Base-by-base conservation (phyloP, 352 stramenopile species). In the Phytophthora pisi region DNA sequence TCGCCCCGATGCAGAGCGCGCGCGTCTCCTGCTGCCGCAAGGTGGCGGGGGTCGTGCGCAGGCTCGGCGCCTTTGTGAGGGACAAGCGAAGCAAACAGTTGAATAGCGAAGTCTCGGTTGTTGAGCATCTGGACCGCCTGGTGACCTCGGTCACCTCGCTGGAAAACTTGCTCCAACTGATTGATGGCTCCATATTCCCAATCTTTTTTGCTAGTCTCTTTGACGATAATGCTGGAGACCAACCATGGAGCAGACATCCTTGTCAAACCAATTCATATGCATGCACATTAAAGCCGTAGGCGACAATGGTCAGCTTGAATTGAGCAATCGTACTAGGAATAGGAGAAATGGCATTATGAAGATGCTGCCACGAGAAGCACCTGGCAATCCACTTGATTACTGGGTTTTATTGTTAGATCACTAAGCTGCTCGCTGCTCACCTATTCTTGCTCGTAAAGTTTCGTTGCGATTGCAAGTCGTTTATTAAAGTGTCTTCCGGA, bases 131-230 rank as follows among this genome's bases (percentile, higher is more conserved):
- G 77, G 84, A 94, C 86, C 86, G 86, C 83, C 20, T 79, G 72
- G 70, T 13, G 38, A 61, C 50, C 18, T 77, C 51, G 54, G 38
- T 70, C 52, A 20, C 61, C 65, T 79, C 67, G 65, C 72, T 79
- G 84, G 77, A 88, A 93, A 92, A 85, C 52, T 64, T 92, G 86
- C 86, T 94, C 87, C 87, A 82, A 65, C 69, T 62, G 87, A 92
- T 95, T 84, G 87, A 95, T 89, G 85, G 87, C 87, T 93, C 85
- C 89, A 95, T 95, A 95, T 95, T 95, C 87, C 87, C 85, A 93
- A 84, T 95, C 87, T 93, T 92, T 78, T 93, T 66, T 91, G 84
- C 86, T 89, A 92, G 83, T 92, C 87, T 65, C 65, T 87, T 77
- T 30, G 87, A 92, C 87, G 3, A 88, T 95, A 81, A 95, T 95